Conservation (phyloP, 441 rosid genomes). For the Syzygium malaccense region DNA sequence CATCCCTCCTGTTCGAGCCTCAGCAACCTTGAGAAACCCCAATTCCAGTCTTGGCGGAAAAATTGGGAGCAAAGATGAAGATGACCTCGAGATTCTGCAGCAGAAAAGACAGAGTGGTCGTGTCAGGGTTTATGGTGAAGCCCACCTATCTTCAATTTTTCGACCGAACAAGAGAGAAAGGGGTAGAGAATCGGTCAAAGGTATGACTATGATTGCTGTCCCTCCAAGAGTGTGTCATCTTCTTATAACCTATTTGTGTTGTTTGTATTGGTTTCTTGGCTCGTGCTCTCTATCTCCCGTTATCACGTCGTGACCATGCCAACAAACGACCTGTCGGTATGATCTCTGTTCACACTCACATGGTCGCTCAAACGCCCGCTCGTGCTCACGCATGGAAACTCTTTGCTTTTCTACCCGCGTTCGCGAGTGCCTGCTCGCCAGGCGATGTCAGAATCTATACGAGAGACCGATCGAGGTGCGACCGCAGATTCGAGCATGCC, state of each 20-base stretch:
- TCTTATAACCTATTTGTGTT: not conserved
- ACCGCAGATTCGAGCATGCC: not conserved
- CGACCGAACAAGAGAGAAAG: not conserved
- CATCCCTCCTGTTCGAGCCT: not conserved
- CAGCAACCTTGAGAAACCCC: not conserved
- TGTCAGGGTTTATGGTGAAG: not conserved
- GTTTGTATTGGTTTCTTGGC: not conserved
- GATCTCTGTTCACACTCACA: not conserved
- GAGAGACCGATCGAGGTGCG: not conserved
- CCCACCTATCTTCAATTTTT: not conserved
- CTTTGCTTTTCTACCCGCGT: not conserved
- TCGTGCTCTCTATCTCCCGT: not conserved
- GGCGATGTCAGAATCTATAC: not conserved
- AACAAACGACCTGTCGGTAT: not conserved
- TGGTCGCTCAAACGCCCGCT: not conserved
- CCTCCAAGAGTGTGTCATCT: not conserved
- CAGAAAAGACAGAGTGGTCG: not conserved
- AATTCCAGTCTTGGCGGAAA: rapidly evolving
- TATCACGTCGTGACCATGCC: not conserved
- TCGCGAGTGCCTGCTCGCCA: not conserved
- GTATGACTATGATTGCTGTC: not conserved
- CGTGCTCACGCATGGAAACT: not conserved
- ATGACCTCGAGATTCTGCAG: not conserved
- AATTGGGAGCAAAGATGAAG: not conserved
- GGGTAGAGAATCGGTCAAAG: not conserved